These are phyloP conservation scores for Nitzschia inconspicua DNA, from an alignment of 108 stramenopile genomes.

Conservation along the genomic window DNA sequence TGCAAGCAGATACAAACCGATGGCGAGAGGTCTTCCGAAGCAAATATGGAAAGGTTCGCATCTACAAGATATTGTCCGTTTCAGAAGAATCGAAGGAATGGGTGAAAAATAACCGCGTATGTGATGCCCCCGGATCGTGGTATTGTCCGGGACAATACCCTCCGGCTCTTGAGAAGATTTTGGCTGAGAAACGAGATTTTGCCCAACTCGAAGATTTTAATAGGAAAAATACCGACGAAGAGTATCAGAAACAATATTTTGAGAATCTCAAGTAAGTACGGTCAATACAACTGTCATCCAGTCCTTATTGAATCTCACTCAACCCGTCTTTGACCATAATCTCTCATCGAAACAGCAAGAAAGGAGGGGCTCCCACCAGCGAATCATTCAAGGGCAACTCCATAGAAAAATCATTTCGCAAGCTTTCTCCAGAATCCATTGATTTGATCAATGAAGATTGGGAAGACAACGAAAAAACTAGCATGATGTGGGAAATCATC, in stretches of 20 bases:
- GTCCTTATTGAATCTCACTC: background rate
- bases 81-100: slow-evolving; percentile 86
- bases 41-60: slow-evolving; percentile 96
- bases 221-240: slow-evolving; percentile 48
- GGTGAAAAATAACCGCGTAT: slow-evolving; percentile 79
- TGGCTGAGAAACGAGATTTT: slow-evolving; percentile 84
- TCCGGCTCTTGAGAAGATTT: slow-evolving; percentile 80
- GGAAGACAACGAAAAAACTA: slow-evolving; percentile 66
- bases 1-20: slow-evolving; percentile 65
- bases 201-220: slow-evolving; percentile 92
- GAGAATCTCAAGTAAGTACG: slow-evolving; percentile 64
- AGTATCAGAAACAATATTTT: slow-evolving; percentile 73
- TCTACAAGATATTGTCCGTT: slow-evolving; percentile 90
- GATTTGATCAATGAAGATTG: slow-evolving; percentile 63
- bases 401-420: slow-evolving; percentile 1
- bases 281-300: background rate
- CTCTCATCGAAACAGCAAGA: background rate
- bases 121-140: slow-evolving; percentile 89
- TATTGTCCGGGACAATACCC: slow-evolving; percentile 90
- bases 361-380: slow-evolving; percentile 10
- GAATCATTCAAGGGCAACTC: background rate
- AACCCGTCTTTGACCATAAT: background rate
- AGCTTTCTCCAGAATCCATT: slow-evolving; percentile 46
- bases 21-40: slow-evolving; percentile 85
- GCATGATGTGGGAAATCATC: slow-evolving; percentile 68